These are phyloP conservation scores for Cladophialophora carrionii DNA, from an alignment of 2,329 filamentous ascomycete species.

Conservation along the genomic window DNA sequence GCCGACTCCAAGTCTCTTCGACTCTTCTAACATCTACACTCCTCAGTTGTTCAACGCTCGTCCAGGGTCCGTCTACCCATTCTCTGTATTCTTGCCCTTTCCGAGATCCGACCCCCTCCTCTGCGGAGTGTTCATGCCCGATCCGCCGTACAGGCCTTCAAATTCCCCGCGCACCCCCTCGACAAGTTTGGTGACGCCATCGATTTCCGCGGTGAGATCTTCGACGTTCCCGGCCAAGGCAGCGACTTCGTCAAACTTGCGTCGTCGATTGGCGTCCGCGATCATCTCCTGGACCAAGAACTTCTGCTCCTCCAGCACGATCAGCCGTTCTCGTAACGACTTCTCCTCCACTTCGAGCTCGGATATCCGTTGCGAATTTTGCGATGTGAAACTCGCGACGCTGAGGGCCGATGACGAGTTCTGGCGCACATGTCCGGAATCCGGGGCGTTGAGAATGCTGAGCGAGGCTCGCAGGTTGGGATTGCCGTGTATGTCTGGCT, in stretches of 20 bases:
- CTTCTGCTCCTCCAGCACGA: constrained; percentile 86
- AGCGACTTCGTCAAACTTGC: constrained; percentile 83
- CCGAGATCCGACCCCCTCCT: constrained; percentile 15
- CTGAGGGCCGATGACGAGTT: constrained; percentile 57
- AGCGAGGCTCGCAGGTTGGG: constrained; percentile 51
- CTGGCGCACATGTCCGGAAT: constrained; percentile 52
- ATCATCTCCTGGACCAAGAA: constrained; percentile 90
- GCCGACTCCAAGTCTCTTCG: neutral
- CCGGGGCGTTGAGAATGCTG: constrained; percentile 59
- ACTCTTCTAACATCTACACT: neutral
- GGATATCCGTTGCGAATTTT: constrained; percentile 52
- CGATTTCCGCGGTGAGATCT: constrained; percentile 79
- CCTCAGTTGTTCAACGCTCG: too few species aligned
- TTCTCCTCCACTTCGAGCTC: constrained; percentile 82
- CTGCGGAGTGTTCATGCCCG: constrained; percentile 34
- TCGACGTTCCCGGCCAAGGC: constrained; percentile 79
- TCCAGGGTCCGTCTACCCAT: constrained; percentile 11
- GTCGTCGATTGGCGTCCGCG: constrained; percentile 70
- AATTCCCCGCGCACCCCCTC: constrained; percentile 63
- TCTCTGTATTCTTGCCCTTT: constrained; percentile 27
- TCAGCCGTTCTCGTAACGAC: constrained; percentile 74
- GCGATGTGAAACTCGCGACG: constrained; percentile 53
- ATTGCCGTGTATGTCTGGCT: constrained; percentile 18
- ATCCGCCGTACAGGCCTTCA: constrained; percentile 52
- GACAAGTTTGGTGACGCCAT: constrained; percentile 66